These are phyloP conservation scores for Fusarium guadeloupense DNA, from an alignment of 2,329 filamentous ascomycete species.

Conservation along the genomic window DNA sequence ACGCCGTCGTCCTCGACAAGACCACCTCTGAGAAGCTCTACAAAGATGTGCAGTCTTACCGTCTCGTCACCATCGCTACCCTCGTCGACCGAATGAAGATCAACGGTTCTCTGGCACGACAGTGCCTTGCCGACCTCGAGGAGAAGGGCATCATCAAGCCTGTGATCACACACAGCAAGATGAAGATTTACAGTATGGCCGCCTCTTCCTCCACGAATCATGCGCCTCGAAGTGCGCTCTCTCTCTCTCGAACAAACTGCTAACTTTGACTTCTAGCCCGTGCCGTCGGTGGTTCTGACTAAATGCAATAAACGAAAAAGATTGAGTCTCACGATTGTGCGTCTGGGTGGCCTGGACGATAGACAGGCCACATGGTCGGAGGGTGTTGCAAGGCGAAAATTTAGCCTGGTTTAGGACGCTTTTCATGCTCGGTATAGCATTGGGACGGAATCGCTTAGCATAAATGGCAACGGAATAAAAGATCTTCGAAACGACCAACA, in stretches of 20 bases:
- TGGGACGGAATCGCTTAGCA: slow-evolving; percentile 52
- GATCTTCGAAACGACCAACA: slow-evolving; percentile 46
- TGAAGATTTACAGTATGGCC: slow-evolving; percentile 92
- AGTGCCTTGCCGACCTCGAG: slow-evolving; percentile 91
- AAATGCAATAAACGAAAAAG: slow-evolving; percentile 48
- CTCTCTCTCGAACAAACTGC: slow-evolving; percentile 25
- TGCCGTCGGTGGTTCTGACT: slow-evolving; percentile 63
- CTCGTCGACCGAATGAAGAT: slow-evolving; percentile 99
- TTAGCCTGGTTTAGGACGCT: slow-evolving; percentile 51
- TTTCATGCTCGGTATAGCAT: slow-evolving; percentile 54
- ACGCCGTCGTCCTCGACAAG: slow-evolving; percentile 99
- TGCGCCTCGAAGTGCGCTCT: neutral
- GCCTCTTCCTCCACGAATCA: slow-evolving; percentile 16
- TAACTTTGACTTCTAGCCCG: slow-evolving; percentile 60
- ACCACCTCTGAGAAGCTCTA: slow-evolving; percentile 95
- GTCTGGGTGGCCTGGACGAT: slow-evolving; percentile 51
- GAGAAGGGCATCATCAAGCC: slow-evolving; percentile 99
- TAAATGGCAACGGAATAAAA: slow-evolving; percentile 52
- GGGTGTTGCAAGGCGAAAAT: slow-evolving; percentile 48
- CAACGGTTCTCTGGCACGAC: slow-evolving; percentile 95
- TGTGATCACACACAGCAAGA: slow-evolving; percentile 93
- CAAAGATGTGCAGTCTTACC: slow-evolving; percentile 99
- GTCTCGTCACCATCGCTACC: slow-evolving; percentile 97
- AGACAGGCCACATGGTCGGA: slow-evolving; percentile 49
- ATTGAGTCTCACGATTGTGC: slow-evolving; percentile 51